Base-by-base conservation (phyloP, 179 eudicot genomes). In the Corrigiola litoralis region DNA sequence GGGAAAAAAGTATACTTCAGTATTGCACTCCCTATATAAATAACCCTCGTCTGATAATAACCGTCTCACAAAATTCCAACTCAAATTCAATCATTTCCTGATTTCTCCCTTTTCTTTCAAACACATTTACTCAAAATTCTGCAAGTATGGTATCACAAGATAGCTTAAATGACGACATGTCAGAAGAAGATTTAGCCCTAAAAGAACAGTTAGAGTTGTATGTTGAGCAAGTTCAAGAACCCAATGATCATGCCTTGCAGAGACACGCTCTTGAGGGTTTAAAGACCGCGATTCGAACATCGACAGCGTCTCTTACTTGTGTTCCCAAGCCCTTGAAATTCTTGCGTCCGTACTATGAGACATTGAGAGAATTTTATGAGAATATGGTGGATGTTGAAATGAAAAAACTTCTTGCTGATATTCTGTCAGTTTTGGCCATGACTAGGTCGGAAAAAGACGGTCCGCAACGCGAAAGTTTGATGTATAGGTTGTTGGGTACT, bases 301-400 rank as follows among this genome's bases (percentile, higher is more conserved):
- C 99, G 34, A 95, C 96, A 62, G 88, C 96, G 73, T 95, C 99
- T 47, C 88, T 91, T 97, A 95, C 97, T 47, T 86, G 95, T 49
- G 96, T 95, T 28, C 96, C 99, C 36, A 95, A 91, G 85, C 97
- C 99, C 46, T 68, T 95, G 56, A 95, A 95, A 72, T 90, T 91
- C 77, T 82, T 95, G 59, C 97, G 95, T 46, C 96, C 99, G 41
- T 96, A 95, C 76, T 95, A 91, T 79, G 92, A 82, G 45, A 86
- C 99, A 45, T 72, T 95, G 14, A 87, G 91, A 69, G 77, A 85
- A 33, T 80, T 69, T 73, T 95, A 79, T 75, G 96, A 84, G 29
- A 82, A 71, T 46, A 80, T 95, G 95, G 44, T 64, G 17, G n/a
- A n/a, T n/a, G 97, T 83, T 41, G 73, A 87, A 34, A 45, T 44